phyloP scores from a whole-genome alignment of 202 grass and related monocot genomes.

The Elaeis oleifera region DNA sequence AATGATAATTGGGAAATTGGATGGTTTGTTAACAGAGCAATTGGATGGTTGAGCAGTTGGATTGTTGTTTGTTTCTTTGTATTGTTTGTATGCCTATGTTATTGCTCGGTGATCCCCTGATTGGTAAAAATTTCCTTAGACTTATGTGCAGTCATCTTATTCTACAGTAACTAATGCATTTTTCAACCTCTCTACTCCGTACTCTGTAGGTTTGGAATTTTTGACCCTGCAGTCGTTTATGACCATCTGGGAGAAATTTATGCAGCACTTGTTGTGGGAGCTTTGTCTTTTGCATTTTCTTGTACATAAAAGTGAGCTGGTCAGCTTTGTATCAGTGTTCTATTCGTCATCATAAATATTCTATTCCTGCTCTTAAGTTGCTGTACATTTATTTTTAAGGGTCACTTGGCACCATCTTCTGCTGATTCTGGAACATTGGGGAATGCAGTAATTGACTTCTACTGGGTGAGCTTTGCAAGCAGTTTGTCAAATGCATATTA shows the following conservation, averaged over 20 bases:
- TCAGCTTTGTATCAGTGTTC: conserved; percentile 1
- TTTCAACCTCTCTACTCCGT: background rate
- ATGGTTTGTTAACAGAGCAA: too few relatives aligned
- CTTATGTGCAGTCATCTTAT: background rate
- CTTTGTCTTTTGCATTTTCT: conserved; percentile 84
- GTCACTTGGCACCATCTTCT: conserved; percentile 88
- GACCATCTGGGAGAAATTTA: conserved; percentile 94
- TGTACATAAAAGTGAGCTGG: conserved; percentile 71
- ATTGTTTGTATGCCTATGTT: too few relatives aligned
- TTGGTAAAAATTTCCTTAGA: too few relatives aligned
- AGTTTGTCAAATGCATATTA: conserved; percentile 6
- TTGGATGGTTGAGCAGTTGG: too few relatives aligned
- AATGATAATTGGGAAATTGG: too few relatives aligned
- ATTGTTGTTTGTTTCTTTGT: too few relatives aligned
- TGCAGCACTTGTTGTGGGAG: conserved; percentile 82
- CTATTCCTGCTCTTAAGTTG: conserved; percentile 8
- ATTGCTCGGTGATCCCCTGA: too few relatives aligned
- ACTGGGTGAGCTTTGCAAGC: conserved; percentile 56
- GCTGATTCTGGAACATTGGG: conserved; percentile 92
- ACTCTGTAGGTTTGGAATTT: conserved; percentile 67
- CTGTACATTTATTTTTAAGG: conserved; percentile 30
- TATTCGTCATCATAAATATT: background rate
- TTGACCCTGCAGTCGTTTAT: conserved; percentile 85
- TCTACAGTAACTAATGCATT: background rate
- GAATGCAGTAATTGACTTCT: conserved; percentile 90